Base-by-base conservation (phyloP, 768 basidiomycete species). In the Suillus fuscotomentosus region DNA sequence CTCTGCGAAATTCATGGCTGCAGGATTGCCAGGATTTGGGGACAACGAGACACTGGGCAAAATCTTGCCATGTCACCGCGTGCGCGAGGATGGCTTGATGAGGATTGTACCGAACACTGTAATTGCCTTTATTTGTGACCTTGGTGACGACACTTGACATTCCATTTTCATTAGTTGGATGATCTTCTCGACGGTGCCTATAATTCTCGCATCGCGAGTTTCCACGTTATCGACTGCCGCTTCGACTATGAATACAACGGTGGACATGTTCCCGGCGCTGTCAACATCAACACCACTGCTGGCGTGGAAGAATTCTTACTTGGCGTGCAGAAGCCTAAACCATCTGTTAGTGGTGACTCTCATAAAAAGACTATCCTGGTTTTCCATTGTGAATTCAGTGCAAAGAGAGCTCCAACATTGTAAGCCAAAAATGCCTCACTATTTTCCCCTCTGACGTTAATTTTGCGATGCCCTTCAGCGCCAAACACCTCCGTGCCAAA, bases 321-420 rank as follows among this genome's bases (percentile, higher is more conserved):
- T 48, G 83, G 88, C 4, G 71, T 77, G 27, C 80, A 76, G 65
- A 88, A 83, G 74, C 90, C 91, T 11, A 80, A 76, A 63, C 86
- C 90, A 5, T 89, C 88, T 41, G 81, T 86, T 47, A 95, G 94
- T 75, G 91, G 93, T 24, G 91, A 95, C 68, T 62, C 75, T 0
- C 78, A 80, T 15, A 85, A 83, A 76, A 96, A 96, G 79, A 95
- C 91, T 1, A 80, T 99, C 39, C 78, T 99, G 48, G 84, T 99
- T 54, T 99, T 99, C 83, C 97, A 99, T 73, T 99, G 97, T 80
- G 97, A 99, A 78, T 98, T 98, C 73, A 95, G 93, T 68, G 90
- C 86, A 20, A 97, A 97, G 78, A 84, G 97, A 50, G 97, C 95
- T 1, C 97, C 97, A 2, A 97, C 97, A 10, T 94, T 97, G 96